Evolutionary conservation across 192 early-diverging fungal genomes (phyloP).

Genomic region (Radiomyces spectabilis): DNA sequence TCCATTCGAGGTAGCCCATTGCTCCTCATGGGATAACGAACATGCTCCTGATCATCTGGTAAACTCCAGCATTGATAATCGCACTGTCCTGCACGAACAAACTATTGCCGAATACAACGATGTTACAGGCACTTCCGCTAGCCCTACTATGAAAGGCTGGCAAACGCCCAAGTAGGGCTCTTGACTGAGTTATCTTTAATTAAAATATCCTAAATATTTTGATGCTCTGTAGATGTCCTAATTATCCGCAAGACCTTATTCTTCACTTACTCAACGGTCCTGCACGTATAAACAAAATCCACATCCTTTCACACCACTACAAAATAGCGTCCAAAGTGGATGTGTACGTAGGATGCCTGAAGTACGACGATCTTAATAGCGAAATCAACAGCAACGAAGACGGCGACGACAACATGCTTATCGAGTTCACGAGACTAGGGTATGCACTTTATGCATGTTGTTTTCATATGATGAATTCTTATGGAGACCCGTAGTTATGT

Average conservation of each 20-base stretch:
- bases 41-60: slow-evolving; percentile 35
- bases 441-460: slow-evolving; percentile 8
- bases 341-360: slow-evolving; percentile 49
- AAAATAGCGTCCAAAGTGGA: slow-evolving; percentile 70
- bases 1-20: slow-evolving; percentile 18
- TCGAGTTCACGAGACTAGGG: slow-evolving; percentile 32
- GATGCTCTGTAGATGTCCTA: background rate
- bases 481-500: slow-evolving; percentile 43
- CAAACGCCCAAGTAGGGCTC: slow-evolving; percentile 35
- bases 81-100: background rate
- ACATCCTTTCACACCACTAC: slow-evolving; percentile 71
- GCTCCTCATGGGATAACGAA: slow-evolving; percentile 32
- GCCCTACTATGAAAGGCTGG: no score
- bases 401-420: slow-evolving; percentile 16
- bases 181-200: background rate
- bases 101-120: background rate
- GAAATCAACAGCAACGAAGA: slow-evolving; percentile 1
- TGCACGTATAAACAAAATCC: slow-evolving; percentile 55
- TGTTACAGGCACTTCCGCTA: no score
- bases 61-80: slow-evolving; percentile 18
- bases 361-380: slow-evolving; percentile 3
- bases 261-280: slow-evolving; percentile 44
- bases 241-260: slow-evolving; percentile 63
- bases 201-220: background rate
- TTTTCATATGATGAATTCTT: background rate